These are phyloP conservation scores for Aspergillus sojae DNA, from an alignment of 2,329 filamentous ascomycete genomes.

Conservation along the genomic window DNA sequence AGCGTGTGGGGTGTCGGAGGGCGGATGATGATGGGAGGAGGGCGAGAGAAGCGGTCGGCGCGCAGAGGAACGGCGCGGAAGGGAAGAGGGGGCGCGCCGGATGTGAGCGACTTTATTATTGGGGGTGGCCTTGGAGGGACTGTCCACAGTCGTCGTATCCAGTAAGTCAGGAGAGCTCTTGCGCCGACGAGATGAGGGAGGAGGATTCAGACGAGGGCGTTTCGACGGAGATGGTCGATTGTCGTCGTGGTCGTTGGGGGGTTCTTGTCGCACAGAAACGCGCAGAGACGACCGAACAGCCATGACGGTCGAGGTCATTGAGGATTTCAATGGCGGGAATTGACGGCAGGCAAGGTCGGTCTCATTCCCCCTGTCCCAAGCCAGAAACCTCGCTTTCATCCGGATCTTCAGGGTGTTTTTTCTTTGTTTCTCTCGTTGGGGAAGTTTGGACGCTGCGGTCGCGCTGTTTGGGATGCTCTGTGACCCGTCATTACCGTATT, in stretches of 20 bases:
- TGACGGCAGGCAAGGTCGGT: background rate
- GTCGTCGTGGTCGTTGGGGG: conserved; percentile 20
- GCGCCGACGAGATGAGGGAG: conserved; percentile 23
- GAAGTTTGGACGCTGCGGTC: background rate
- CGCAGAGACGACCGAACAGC: conserved; percentile 37
- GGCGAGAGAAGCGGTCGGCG: conserved; percentile 19
- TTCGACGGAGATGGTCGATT: conserved; percentile 26
- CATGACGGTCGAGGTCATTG: conserved; percentile 30
- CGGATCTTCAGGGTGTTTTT: background rate
- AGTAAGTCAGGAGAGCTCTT: conserved; percentile 38
- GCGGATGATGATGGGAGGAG: conserved; percentile 14
- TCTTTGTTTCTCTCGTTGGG: conserved; percentile 1
- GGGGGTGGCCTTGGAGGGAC: conserved; percentile 12
- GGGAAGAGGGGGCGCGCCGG: conserved; percentile 2
- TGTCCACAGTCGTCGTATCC: conserved; percentile 29
- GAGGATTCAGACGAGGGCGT: conserved; percentile 27
- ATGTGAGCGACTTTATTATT: background rate
- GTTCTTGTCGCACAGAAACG: conserved; percentile 35
- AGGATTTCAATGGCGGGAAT: conserved; percentile 8
- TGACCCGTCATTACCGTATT: conserved; percentile 4
- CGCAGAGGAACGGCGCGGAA: conserved; percentile 20
- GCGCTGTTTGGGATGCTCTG: conserved; percentile 4
- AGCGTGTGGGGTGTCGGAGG: conserved; percentile 19
- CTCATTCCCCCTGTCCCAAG: background rate
- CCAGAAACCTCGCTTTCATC: background rate